Conservation (phyloP, 2,329 filamentous ascomycete species). For the Rutstroemia sp. region DNA sequence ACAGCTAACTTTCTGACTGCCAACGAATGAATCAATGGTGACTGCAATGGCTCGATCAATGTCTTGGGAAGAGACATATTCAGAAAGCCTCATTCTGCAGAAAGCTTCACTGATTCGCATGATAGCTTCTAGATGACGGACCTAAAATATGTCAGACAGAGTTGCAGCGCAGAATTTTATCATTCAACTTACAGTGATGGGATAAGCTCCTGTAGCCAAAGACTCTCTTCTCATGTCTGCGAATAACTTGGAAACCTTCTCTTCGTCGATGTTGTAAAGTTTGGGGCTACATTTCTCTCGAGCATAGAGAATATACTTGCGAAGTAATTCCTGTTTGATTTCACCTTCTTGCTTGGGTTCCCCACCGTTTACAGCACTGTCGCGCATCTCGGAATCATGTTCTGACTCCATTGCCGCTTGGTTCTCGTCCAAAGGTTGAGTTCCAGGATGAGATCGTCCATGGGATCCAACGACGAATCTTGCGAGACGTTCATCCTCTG, state of each 20-base stretch:
- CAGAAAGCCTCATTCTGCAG: constrained; percentile 95
- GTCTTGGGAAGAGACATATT: constrained; percentile 83
- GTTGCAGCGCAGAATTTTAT: background rate
- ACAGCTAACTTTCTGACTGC: constrained; percentile 92
- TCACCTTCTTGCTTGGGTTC: constrained; percentile 54
- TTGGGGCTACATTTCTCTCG: constrained; percentile 84
- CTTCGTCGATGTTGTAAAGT: constrained; percentile 94
- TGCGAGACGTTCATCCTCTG: constrained; percentile 86
- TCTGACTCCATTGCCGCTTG: constrained; percentile 57
- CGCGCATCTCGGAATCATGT: constrained; percentile 40
- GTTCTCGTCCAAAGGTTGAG: constrained; percentile 40
- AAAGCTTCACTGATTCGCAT: constrained; percentile 93
- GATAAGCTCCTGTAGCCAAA: constrained; percentile 89
- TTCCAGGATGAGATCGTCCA: constrained; percentile 72
- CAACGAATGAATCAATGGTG: constrained; percentile 91
- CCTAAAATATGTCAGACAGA: constrained; percentile 41
- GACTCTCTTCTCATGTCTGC: constrained; percentile 94
- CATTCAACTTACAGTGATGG: constrained; percentile 73
- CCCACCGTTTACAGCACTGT: constrained; percentile 34
- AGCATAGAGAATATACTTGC: constrained; percentile 96
- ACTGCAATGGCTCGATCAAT: constrained; percentile 97
- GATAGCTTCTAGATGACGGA: constrained; percentile 95
- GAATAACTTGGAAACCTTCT: constrained; percentile 90
- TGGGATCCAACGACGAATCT: constrained; percentile 94
- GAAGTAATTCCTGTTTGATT: constrained; percentile 81